A percentile compares a stretch with the other conserved stretches of the same genome.
phyloP scores from a whole-genome alignment of 2,329 filamentous ascomycete species.

The Hymenoscyphus fraxineus region DNA sequence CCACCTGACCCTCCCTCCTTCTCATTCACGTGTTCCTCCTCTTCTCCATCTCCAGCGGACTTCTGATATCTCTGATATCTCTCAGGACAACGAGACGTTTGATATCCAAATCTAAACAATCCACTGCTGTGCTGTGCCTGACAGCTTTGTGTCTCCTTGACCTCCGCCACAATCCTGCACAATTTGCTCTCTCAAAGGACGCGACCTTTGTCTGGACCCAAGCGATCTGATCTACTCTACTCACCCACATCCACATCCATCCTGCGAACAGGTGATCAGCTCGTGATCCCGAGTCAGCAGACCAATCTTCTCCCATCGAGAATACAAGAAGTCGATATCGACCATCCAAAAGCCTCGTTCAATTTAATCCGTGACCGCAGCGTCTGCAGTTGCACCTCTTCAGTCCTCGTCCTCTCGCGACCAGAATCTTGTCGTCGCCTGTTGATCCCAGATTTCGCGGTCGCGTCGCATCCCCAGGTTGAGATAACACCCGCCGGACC shows the following conservation, averaged over 20 bases:
- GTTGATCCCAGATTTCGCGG: conserved; percentile 12
- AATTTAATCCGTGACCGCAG: background rate
- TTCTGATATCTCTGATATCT: conserved; percentile 10
- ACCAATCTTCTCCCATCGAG: conserved; percentile 19
- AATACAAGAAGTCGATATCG: conserved; percentile 15
- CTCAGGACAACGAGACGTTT: background rate
- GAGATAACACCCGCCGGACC: conserved; percentile 12
- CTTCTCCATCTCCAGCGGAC: conserved; percentile 5
- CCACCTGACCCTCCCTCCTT: conserved; percentile 8
- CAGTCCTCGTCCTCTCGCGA: background rate
- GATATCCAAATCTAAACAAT: background rate
- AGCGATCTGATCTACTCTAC: conserved; percentile 14
- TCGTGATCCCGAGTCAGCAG: conserved; percentile 26
- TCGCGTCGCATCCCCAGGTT: conserved; percentile 8
- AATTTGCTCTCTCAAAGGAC: conserved; percentile 4
- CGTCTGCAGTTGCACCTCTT: background rate
- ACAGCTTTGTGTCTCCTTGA: conserved; percentile 12
- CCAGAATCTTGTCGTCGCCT: conserved; percentile 8
- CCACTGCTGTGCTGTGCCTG: conserved; percentile 21
- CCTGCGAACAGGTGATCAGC: conserved; percentile 25
- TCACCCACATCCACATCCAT: background rate
- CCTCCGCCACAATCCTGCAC: conserved; percentile 9
- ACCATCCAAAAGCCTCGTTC: conserved; percentile 13
- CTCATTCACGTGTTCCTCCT: conserved; percentile 11
- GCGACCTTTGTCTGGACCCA: conserved; percentile 5